These are phyloP conservation scores for Aspergillus clavatus DNA, from an alignment of 2,329 filamentous ascomycete species.

Conservation along the genomic window DNA sequence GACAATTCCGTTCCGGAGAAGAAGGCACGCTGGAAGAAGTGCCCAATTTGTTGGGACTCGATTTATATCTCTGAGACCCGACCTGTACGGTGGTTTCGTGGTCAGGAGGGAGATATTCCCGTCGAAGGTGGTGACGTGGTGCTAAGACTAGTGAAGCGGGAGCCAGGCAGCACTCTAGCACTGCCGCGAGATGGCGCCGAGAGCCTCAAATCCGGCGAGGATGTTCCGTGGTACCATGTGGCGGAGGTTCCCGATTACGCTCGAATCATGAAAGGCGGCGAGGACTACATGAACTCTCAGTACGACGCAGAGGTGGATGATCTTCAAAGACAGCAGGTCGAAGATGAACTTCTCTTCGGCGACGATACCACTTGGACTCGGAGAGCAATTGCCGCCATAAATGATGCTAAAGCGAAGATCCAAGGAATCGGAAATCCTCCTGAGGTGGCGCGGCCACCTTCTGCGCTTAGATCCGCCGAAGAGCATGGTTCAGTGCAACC, in stretches of 20 bases:
- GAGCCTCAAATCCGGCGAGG: slow-evolving; percentile 61
- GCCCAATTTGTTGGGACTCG: slow-evolving; percentile 89
- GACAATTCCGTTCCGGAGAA: slow-evolving; percentile 61
- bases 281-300: slow-evolving; percentile 78
- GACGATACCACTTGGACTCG: slow-evolving; percentile 91
- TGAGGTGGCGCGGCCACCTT: slow-evolving; percentile 47
- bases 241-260: slow-evolving; percentile 94
- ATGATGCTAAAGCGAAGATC: slow-evolving; percentile 70
- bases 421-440: slow-evolving; percentile 64
- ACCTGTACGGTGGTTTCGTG: slow-evolving; percentile 85
- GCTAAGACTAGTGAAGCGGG: slow-evolving; percentile 75
- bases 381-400: slow-evolving; percentile 72
- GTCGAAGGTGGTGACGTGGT: slow-evolving; percentile 85
- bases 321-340: slow-evolving; percentile 69
- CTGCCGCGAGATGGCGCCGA: slow-evolving; percentile 79
- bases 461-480: slow-evolving; percentile 45
- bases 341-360: slow-evolving; percentile 87
- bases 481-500: slow-evolving; percentile 49
- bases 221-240: slow-evolving; percentile 91
- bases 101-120: slow-evolving; percentile 77
- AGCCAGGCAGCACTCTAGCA: slow-evolving; percentile 76
- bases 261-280: slow-evolving; percentile 88
- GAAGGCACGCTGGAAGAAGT: slow-evolving; percentile 82
- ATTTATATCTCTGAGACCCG: slow-evolving; percentile 88
- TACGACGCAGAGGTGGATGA: slow-evolving; percentile 74